Evolutionary conservation across 768 basidiomycete species (phyloP), one percentile per base, ranked within the genome.

Genomic region (Mycena metata): DNA sequence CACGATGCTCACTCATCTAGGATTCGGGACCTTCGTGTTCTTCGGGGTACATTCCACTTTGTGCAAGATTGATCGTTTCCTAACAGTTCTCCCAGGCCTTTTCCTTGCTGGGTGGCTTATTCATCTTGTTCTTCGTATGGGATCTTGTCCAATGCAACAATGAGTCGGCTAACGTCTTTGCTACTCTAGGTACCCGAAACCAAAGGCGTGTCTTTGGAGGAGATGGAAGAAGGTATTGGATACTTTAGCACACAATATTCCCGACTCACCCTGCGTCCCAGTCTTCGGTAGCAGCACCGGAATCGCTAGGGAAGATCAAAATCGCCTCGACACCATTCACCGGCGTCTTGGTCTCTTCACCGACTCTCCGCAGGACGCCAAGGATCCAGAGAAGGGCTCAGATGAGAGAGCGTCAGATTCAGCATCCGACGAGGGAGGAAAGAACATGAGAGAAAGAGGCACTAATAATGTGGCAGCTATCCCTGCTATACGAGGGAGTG

Each of bases 1-100:
- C 3, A 84, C 88, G 1, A 93, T 93, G 91, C 78, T 91, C 65
- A 72, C 79, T n/a, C 82, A 90, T 58, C 81, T 92, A 41, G 80
- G 85, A 23, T 93, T 87, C 75, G 90, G 90, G 13, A 93, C 92
- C 1, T 93, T 93, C 74, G 83, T 94, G 47, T 90, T 93, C 81
- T 93, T 93, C 76, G 91, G 91, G 49, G 88, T 89, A 74, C 64
- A 85, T 8, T 66, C 11, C 6, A 45, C 15, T 5, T 10, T 23
- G 16, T 30, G 19, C 19, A 3, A 15, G 5, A 21, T 21, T 77
- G 11, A 16, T 43, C 51, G 43, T 66, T 54, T 41, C 51, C 59
- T 59, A 71, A n/a, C 9, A 47, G 16, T 60, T 5, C 19, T 24
- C 41, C 21, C 73, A 89, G 87, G 81, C 82, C 11, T 89, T 92